Evolutionary conservation across 1,284 basidiomycete genomes (phyloP).

Genomic region (Entoloma clypeatum): DNA sequence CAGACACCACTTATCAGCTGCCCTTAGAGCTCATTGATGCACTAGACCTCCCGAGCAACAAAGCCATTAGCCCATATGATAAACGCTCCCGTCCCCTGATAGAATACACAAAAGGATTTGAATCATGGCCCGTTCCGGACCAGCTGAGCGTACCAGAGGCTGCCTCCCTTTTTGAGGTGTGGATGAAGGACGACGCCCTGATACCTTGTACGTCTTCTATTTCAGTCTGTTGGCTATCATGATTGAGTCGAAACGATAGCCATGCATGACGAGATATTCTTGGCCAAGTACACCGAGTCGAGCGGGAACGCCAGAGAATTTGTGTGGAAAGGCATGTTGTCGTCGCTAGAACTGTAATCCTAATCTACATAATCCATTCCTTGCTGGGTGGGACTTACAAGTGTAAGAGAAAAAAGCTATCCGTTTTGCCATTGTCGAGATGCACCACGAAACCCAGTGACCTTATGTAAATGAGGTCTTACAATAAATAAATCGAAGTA

Average conservation of each 20-base stretch:
- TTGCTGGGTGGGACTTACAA: neutral
- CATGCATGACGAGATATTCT: conserved; percentile 61
- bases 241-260: conserved; percentile 27
- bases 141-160: conserved; percentile 60
- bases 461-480: too few species aligned
- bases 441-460: too few species aligned
- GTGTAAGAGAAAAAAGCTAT: neutral
- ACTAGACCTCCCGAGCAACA: conserved; percentile 39
- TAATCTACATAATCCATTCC: neutral
- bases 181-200: conserved; percentile 55
- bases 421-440: too few species aligned
- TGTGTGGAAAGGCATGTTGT: conserved; percentile 66
- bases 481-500: too few species aligned
- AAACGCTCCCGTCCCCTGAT: conserved; percentile 41
- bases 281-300: conserved; percentile 70
- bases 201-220: conserved; percentile 39
- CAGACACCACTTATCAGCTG: conserved; percentile 49
- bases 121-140: conserved; percentile 52
- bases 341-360: conserved; percentile 31
- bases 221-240: conserved; percentile 1
- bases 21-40: conserved; percentile 59
- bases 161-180: conserved; percentile 64
- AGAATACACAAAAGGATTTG: conserved; percentile 54
- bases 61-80: conserved; percentile 44
- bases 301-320: conserved; percentile 72